Conservation (phyloP, 164 flowering plant genomes). For the Macadamia integrifolia region DNA sequence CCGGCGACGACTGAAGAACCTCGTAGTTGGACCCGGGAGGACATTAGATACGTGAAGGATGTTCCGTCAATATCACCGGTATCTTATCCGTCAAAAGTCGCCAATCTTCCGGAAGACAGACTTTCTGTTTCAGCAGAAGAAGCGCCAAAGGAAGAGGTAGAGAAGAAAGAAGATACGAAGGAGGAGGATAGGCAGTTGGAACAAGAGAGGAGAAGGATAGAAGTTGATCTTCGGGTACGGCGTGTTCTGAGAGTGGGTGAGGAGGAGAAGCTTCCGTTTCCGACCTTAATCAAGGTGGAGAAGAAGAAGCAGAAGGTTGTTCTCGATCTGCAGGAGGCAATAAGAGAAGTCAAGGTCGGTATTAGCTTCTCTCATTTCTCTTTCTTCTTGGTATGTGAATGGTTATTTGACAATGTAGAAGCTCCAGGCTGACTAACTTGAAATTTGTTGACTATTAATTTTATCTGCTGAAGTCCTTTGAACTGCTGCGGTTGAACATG, state of each 20-base stretch:
- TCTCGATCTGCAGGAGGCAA: slow-evolving; percentile 76
- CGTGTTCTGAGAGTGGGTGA: slow-evolving; percentile 27
- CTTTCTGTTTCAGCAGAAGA: slow-evolving; percentile 9
- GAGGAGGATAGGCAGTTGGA: slow-evolving; percentile 22
- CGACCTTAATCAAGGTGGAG: slow-evolving; percentile 53
- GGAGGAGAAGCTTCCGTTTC: slow-evolving; percentile 54
- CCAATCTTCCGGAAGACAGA: slow-evolving; percentile 73
- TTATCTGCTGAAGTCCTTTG: too few species aligned
- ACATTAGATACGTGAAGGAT: slow-evolving; percentile 64
- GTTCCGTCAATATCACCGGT: slow-evolving; percentile 49
- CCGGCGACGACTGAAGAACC: slow-evolving; percentile 10
- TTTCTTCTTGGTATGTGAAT: too few species aligned
- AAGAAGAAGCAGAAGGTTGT: slow-evolving; percentile 46
- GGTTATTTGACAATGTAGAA: too few species aligned
- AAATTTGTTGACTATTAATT: too few species aligned
- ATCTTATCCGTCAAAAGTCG: slow-evolving; percentile 57
- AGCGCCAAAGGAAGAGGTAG: slow-evolving; percentile 8
- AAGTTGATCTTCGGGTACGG: slow-evolving; percentile 21
- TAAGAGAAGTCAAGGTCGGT: slow-evolving; percentile 78
- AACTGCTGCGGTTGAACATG: too few species aligned
- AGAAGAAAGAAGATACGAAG: slow-evolving; percentile 1
- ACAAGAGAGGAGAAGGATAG: slow-evolving; percentile 44
- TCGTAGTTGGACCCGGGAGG: slow-evolving; percentile 57
- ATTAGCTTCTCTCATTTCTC: slow-evolving; percentile 1
- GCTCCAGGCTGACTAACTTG: too few species aligned